A percentile compares a stretch with the other conserved stretches of the same genome.
Evolutionary conservation across 2,329 filamentous ascomycete genomes (phyloP).

Genomic region (Paracoccidioides brasiliensis): DNA sequence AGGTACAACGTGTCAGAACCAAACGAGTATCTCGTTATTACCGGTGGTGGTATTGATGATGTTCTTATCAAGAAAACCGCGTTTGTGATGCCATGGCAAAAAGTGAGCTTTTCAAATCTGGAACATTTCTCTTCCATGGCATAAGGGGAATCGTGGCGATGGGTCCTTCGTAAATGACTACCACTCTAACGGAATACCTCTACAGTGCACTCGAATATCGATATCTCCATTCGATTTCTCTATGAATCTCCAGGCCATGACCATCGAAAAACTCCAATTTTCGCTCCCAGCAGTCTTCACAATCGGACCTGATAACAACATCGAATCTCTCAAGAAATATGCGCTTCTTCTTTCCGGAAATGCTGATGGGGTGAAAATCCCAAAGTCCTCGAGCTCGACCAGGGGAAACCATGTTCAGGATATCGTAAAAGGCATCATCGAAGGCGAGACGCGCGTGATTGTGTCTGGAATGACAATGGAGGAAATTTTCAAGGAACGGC

Average conservation of each 20-base stretch:
- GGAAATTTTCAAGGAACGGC: conserved; percentile 68
- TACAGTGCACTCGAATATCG: conserved; percentile 26
- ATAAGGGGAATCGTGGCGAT: neutral
- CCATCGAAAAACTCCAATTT: conserved; percentile 75
- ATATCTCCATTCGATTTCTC: conserved; percentile 56
- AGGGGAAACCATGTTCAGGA: conserved; percentile 56
- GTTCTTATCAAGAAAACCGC: conserved; percentile 69
- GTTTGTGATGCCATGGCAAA: conserved; percentile 59
- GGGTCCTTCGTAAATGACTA: neutral
- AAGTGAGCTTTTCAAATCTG: conserved; percentile 22
- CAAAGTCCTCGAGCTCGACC: conserved; percentile 23
- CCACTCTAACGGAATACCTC: neutral
- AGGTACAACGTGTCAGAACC: conserved; percentile 58
- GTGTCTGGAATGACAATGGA: conserved; percentile 89
- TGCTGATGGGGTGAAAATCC: conserved; percentile 28
- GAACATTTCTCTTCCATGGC: neutral
- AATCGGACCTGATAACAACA: conserved; percentile 63
- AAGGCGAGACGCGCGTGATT: conserved; percentile 72
- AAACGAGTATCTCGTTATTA: conserved; percentile 78
- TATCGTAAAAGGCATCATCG: conserved; percentile 82
- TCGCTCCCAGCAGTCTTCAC: conserved; percentile 74
- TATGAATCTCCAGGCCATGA: conserved; percentile 78
- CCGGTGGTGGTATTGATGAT: conserved; percentile 60
- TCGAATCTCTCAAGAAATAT: conserved; percentile 62
- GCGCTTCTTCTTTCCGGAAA: conserved; percentile 63